phyloP scores from a whole-genome alignment of 345 rosid species.

The Populus simonii region DNA sequence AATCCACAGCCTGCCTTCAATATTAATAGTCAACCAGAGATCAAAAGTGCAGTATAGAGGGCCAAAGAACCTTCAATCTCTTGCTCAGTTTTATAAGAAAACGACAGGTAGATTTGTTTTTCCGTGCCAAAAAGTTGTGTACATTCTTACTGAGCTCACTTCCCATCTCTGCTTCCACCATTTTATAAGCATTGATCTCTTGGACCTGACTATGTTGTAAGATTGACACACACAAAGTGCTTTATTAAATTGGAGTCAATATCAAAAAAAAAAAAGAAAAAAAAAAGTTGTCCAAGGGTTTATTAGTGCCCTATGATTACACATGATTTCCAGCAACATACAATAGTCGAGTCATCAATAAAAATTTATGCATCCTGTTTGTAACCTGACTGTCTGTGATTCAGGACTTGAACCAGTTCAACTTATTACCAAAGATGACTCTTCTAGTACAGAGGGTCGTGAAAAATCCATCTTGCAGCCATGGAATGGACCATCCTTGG shows the following conservation, averaged over 20 bases:
- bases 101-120: slow-evolving; percentile 51
- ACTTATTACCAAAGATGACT: slow-evolving; percentile 38
- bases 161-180: neutral
- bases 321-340: neutral
- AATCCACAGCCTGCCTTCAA: slow-evolving; percentile 78
- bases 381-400: slow-evolving; percentile 9
- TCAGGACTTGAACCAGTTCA: slow-evolving; percentile 66
- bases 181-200: neutral
- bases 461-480: slow-evolving; percentile 33
- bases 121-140: neutral
- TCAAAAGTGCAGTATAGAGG: slow-evolving; percentile 53
- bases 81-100: slow-evolving; percentile 65
- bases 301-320: neutral
- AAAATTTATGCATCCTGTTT: neutral
- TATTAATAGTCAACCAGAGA: slow-evolving; percentile 65
- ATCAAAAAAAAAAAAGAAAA: too few species aligned
- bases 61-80: slow-evolving; percentile 53
- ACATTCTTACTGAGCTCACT: neutral
- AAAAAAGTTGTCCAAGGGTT: neutral
- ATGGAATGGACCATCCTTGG: slow-evolving; percentile 31
- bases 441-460: slow-evolving; percentile 11
- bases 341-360: neutral
- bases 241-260: neutral
- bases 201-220: neutral
- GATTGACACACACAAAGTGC: neutral